Conservation (phyloP, 257 asterid genomes). For the Solanum arcanum region DNA sequence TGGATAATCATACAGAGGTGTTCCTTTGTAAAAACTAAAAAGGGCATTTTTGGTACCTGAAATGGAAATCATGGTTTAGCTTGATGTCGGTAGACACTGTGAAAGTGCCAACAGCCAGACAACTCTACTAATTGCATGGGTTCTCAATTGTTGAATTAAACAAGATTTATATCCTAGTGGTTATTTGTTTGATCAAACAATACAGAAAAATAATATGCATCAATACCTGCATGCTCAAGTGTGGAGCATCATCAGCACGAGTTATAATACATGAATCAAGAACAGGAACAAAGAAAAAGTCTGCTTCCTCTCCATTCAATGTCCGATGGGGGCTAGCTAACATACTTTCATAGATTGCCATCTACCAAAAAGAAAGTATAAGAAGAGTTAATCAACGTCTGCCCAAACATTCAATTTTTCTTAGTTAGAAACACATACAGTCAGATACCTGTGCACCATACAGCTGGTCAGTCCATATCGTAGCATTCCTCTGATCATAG, state of each 20-base stretch:
- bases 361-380: conserved; percentile 27
- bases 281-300: conserved; percentile 88
- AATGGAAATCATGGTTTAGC: background rate
- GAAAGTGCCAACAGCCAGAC: background rate
- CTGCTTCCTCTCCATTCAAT: conserved; percentile 88
- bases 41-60: background rate
- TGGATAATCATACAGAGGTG: background rate
- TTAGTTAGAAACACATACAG: background rate
- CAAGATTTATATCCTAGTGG: background rate
- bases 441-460: conserved; percentile 90
- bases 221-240: conserved; percentile 65
- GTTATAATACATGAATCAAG: conserved; percentile 90
- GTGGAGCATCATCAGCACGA: conserved; percentile 98
- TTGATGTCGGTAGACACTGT: background rate
- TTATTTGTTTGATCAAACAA: background rate
- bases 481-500: conserved; percentile 70
- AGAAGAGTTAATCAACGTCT: background rate
- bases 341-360: conserved; percentile 81
- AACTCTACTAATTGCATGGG: background rate
- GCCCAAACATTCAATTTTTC: background rate
- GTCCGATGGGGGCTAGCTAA: conserved; percentile 86
- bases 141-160: background rate
- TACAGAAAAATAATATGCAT: background rate
- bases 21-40: background rate
- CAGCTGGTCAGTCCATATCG: conserved; percentile 76